These are phyloP conservation scores for Steccherinum ochraceum DNA, from an alignment of 768 basidiomycete genomes.

Conservation along the genomic window DNA sequence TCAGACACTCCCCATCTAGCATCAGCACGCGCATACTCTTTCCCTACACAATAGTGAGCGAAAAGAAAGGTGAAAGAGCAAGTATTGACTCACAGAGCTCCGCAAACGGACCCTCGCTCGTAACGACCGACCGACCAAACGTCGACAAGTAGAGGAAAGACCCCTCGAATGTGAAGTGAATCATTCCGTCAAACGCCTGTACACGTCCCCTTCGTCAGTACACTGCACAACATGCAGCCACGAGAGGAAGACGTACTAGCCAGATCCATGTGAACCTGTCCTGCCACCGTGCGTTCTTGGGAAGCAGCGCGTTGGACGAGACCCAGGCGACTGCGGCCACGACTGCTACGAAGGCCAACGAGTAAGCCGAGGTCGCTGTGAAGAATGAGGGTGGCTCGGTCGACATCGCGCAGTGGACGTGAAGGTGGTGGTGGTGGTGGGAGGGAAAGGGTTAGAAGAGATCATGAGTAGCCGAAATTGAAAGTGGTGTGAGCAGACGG, in stretches of 20 bases:
- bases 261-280: conserved; percentile 73
- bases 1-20: conserved; percentile 78
- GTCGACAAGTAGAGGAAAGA: conserved; percentile 74
- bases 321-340: conserved; percentile 45
- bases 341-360: conserved; percentile 51
- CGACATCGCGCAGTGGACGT: neutral
- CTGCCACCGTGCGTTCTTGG: conserved; percentile 56
- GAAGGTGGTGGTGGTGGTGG: neutral
- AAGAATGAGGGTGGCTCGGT: conserved; percentile 10
- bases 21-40: conserved; percentile 76
- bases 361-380: conserved; percentile 34
- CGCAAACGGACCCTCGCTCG: conserved; percentile 62
- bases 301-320: conserved; percentile 51
- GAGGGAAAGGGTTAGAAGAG: no score
- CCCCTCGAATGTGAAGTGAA: conserved; percentile 75
- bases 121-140: conserved; percentile 68
- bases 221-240: neutral
- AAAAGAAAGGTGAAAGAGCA: neutral
- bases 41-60: conserved; percentile 41
- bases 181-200: conserved; percentile 75
- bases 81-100: conserved; percentile 55
- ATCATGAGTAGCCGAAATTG: no score
- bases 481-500: no score
- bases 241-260: conserved; percentile 42
- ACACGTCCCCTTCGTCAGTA: neutral